Base-by-base conservation (phyloP, 1,139 yeast genomes). In the Debaryomyces coudertii region DNA sequence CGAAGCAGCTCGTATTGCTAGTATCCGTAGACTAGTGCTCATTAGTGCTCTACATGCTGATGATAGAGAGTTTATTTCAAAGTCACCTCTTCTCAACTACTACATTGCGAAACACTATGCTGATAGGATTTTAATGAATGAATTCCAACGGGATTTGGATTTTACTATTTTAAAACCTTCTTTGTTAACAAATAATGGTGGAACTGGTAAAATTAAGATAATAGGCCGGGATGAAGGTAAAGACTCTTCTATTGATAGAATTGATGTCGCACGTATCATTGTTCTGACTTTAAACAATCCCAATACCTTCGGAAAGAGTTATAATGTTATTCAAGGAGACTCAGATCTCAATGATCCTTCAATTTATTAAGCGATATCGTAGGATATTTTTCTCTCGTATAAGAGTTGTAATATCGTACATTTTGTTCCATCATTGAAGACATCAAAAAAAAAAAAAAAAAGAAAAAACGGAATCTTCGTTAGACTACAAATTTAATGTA, bases 11-110 rank as follows among this genome's bases (percentile, higher is more conserved):
- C 74, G 73, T 31, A 53, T 55, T 40, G 78, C 76, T n/a, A 65
- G 68, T 1, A 71, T 79, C 25, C 64, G 68, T 46, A 69, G 87
- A 47, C 77, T 76, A 50, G 55, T 84, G 12, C 61, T 83, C 43
- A 75, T 84, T 7, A 81, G 87, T 60, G 87, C 86, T 0, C 53
- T 79, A 23, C 73, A 73, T 50, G 81, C 87, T 1, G 77, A 77
- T 11, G 70, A 74, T 45, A 68, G 85, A 34, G 76, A 68, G 1
- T 62, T 61, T 43, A 73, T 60, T 37, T 51, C 46, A 11, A 44
- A 74, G 71, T 54, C 68, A 2, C 47, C 59, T 0, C 53, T 71
- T 9, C 52, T 73, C 29, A 55, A 73, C 15, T 80, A 80, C 61
- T 78, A 66, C 50, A 70, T 77, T 44, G 81, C 85, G 29, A 82